Conservation (phyloP, 495 filamentous ascomycete species). For the Penicillium diatomitis region DNA sequence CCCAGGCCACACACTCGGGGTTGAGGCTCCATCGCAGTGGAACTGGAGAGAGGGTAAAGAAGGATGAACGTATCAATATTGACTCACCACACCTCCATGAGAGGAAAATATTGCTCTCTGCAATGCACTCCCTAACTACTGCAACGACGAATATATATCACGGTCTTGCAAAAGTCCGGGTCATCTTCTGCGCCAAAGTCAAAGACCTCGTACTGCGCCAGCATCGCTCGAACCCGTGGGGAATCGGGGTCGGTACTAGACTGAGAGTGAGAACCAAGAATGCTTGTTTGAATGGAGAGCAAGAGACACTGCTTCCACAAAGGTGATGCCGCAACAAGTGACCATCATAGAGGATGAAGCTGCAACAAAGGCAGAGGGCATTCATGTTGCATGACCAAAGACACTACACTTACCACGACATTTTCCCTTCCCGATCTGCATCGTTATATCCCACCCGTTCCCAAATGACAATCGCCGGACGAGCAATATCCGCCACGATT, state of each 20-base stretch:
- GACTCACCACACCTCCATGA: neutral
- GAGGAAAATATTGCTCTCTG: neutral
- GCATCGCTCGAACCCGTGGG: slow-evolving; percentile 8
- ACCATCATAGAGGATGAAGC: no score
- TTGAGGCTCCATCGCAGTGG: no score
- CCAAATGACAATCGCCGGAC: slow-evolving; percentile 27
- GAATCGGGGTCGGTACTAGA: slow-evolving; percentile 8
- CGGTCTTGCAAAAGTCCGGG: slow-evolving; percentile 1
- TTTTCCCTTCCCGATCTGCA: slow-evolving; percentile 1
- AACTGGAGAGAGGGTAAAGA: no score
- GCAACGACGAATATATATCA: slow-evolving; percentile 7
- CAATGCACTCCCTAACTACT: neutral
- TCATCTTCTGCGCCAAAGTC: slow-evolving; percentile 5
- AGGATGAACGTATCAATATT: no score
- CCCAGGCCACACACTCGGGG: neutral
- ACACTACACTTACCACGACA: neutral
- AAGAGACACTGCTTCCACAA: no score
- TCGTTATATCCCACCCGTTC: slow-evolving; percentile 1
- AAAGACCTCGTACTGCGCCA: slow-evolving; percentile 8
- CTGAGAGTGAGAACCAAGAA: no score
- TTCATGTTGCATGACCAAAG: no score
- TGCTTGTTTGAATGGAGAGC: no score
- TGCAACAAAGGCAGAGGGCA: no score
- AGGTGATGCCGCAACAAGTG: no score
- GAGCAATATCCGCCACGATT: slow-evolving; percentile 23